These are phyloP conservation scores for Acanthamoeba sp. DNA, from an alignment of 208 protist genomes.

Conservation along the genomic window DNA sequence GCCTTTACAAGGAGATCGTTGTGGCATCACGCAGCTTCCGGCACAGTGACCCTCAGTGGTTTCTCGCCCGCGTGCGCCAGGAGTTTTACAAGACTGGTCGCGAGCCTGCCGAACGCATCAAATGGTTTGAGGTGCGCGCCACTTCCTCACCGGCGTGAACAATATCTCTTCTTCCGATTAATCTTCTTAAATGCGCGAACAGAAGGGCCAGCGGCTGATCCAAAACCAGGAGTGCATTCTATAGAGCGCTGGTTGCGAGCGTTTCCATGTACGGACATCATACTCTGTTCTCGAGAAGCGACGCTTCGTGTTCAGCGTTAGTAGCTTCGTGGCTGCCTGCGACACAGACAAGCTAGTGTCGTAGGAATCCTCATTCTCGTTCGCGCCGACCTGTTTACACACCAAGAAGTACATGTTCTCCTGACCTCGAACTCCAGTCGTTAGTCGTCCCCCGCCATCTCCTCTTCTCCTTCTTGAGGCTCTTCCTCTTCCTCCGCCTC, in stretches of 20 bases:
- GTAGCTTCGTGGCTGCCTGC: too few relatives aligned
- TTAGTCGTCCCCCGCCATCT: not conserved
- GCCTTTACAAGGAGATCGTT: constrained; percentile 40
- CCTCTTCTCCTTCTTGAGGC: not conserved
- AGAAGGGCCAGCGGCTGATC: not conserved
- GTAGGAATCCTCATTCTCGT: too few relatives aligned
- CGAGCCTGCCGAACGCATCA: not conserved
- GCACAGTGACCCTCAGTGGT: constrained; percentile 24
- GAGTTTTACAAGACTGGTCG: constrained; percentile 44
- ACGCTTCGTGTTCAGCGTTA: too few relatives aligned
- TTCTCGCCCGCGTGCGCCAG: constrained; percentile 18
- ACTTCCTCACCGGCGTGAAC: too few relatives aligned
- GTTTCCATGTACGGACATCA: too few relatives aligned
- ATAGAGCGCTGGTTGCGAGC: not conserved
- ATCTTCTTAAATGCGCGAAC: not conserved
- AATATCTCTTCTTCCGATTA: not conserved
- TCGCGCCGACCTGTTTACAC: too few relatives aligned
- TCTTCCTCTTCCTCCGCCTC: constrained; percentile 10
- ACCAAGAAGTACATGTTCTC: too few relatives aligned
- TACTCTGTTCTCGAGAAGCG: too few relatives aligned
- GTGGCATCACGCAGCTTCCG: constrained; percentile 11
- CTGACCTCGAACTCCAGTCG: too few relatives aligned
- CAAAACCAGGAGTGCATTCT: constrained; percentile 31
- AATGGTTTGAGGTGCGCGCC: constrained; percentile 24
- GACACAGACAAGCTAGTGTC: too few relatives aligned